phyloP scores from a whole-genome alignment of 352 stramenopile genomes.

The Elongisporangium anandrum region DNA sequence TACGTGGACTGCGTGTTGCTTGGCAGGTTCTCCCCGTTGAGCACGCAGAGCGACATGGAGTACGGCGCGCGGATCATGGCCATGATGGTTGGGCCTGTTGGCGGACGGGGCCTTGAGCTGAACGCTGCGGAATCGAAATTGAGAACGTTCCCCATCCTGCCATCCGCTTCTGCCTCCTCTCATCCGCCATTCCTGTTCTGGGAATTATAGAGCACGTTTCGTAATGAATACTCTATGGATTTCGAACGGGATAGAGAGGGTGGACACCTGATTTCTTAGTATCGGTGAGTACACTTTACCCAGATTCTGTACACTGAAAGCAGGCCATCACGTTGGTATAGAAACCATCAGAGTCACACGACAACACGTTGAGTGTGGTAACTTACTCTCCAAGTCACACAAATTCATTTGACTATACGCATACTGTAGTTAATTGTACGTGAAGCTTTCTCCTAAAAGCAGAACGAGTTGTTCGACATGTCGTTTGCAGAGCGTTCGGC shows the following conservation, averaged over 20 bases:
- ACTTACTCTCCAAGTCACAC: too few species aligned
- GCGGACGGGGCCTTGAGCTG: neutral
- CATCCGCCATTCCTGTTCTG: neutral
- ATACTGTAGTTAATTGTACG: neutral
- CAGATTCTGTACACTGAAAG: too few species aligned
- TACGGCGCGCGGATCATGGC: neutral
- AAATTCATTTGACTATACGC: neutral
- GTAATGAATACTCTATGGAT: neutral
- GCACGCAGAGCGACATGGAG: slow-evolving; percentile 62
- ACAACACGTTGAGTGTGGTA: too few species aligned
- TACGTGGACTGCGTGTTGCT: slow-evolving; percentile 42
- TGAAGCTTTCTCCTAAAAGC: neutral
- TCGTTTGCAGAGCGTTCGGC: neutral
- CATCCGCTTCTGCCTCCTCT: neutral
- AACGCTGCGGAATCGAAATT: neutral
- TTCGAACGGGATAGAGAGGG: neutral
- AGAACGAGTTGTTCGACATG: neutral
- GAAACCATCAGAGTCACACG: too few species aligned
- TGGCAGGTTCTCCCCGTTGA: slow-evolving; percentile 48
- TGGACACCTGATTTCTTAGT: neutral
- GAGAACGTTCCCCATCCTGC: neutral
- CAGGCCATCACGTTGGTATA: too few species aligned
- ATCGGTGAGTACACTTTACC: neutral
- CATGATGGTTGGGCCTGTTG: neutral
- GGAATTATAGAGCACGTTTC: neutral